Evolutionary conservation across 192 early-diverging fungal species (phyloP).

Genomic region (Backusella parvicylindrica): DNA sequence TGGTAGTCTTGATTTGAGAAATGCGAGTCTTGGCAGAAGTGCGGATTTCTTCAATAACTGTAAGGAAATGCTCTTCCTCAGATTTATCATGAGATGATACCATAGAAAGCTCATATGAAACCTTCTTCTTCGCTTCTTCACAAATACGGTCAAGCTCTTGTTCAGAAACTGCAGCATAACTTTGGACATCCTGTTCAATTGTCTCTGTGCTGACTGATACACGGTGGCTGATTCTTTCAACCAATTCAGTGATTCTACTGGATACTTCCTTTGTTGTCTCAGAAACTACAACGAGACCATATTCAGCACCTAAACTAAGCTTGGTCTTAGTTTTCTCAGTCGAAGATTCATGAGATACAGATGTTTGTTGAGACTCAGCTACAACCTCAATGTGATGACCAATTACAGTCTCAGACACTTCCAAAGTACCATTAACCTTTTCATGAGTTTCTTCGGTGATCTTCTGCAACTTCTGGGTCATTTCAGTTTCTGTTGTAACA

Average conservation of each 20-base stretch:
- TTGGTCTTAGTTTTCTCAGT: neutral
- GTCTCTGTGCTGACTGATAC: neutral
- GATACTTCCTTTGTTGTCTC: slow-evolving; percentile 11
- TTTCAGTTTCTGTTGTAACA: neutral
- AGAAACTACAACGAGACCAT: slow-evolving; percentile 3
- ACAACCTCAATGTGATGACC: slow-evolving; percentile 12
- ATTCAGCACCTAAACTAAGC: slow-evolving; percentile 3
- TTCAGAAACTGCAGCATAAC: neutral
- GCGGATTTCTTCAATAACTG: neutral
- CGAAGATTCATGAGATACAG: neutral
- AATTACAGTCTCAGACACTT: slow-evolving; percentile 4
- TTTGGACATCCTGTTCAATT: neutral
- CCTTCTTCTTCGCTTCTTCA: slow-evolving; percentile 13
- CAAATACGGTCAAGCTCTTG: slow-evolving; percentile 1
- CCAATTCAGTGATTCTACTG: neutral
- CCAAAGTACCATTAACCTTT: neutral
- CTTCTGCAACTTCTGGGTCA: neutral
- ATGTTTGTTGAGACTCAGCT: neutral
- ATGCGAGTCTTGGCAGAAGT: slow-evolving; percentile 9
- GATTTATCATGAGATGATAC: slow-evolving; percentile 6
- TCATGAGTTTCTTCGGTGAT: neutral
- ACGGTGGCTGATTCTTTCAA: neutral
- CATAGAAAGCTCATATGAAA: neutral
- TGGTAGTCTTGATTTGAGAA: slow-evolving; percentile 8
- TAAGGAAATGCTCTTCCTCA: slow-evolving; percentile 3